phyloP scores from a whole-genome alignment of 2,329 filamentous ascomycete species.

The Paracorniculantispora psalliotae region DNA sequence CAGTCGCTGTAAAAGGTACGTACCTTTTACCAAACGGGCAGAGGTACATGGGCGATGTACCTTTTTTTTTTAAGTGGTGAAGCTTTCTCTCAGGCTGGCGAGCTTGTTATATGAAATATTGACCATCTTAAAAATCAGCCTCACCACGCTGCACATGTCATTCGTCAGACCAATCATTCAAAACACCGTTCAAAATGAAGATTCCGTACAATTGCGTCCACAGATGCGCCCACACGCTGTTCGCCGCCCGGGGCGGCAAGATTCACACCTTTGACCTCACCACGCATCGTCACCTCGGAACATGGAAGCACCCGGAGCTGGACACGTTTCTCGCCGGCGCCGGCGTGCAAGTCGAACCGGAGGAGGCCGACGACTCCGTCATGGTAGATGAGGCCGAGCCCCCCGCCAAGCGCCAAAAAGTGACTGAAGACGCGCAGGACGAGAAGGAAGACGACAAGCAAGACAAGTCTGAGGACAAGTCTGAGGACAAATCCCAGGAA shows the following conservation, averaged over 20 bases:
- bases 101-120: slow-evolving; percentile 6
- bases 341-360: slow-evolving; percentile 6
- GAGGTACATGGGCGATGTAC: slow-evolving; percentile 30
- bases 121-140: neutral
- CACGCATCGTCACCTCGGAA: slow-evolving; percentile 54
- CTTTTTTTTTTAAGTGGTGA: slow-evolving; percentile 26
- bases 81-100: neutral
- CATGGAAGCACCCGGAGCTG: slow-evolving; percentile 53
- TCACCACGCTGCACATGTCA: neutral
- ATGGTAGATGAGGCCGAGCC: slow-evolving; percentile 25
- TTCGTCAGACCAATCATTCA: neutral
- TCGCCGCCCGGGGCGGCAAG: slow-evolving; percentile 68
- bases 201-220: slow-evolving; percentile 63
- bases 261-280: slow-evolving; percentile 62
- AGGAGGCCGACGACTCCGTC: slow-evolving; percentile 14
- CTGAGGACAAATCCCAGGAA: slow-evolving; percentile 19
- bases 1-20: neutral
- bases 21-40: neutral
- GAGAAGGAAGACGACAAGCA: neutral
- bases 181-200: slow-evolving; percentile 31
- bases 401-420: slow-evolving; percentile 33
- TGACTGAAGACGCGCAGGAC: slow-evolving; percentile 18
- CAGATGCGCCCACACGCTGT: slow-evolving; percentile 52
- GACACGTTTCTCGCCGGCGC: slow-evolving; percentile 26
- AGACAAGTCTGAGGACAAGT: slow-evolving; percentile 22